phyloP scores from a whole-genome alignment of 1,284 basidiomycete genomes.

The Flammula alnicola region DNA sequence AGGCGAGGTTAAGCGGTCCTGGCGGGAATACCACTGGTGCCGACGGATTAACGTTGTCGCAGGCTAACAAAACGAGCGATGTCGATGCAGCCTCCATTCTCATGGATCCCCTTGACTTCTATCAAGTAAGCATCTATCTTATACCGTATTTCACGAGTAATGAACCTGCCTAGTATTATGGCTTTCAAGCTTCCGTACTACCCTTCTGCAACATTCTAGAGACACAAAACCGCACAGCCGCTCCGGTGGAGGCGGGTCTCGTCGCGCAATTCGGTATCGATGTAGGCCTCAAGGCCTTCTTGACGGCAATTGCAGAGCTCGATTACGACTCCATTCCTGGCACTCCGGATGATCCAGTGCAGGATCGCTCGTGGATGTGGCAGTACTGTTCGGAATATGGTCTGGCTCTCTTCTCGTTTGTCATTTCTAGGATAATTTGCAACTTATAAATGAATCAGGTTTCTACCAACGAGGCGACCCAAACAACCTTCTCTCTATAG shows the following conservation, averaged over 20 bases:
- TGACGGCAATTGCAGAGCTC: conserved; percentile 46
- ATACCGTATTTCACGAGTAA: background rate
- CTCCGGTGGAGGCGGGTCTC: conserved; percentile 43
- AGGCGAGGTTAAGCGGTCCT: conserved; percentile 45
- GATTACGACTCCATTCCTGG: conserved; percentile 51
- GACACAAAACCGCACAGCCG: conserved; percentile 45
- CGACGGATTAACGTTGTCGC: conserved; percentile 35
- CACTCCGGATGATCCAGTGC: conserved; percentile 44
- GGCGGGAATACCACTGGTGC: conserved; percentile 44
- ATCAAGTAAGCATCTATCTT: conserved; percentile 40
- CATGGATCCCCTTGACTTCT: conserved; percentile 54
- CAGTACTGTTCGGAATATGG: conserved; percentile 59
- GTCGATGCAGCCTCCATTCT: conserved; percentile 46
- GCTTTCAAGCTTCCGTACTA: conserved; percentile 46
- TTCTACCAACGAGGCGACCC: conserved; percentile 54
- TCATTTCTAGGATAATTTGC: background rate
- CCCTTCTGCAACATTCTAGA: conserved; percentile 55
- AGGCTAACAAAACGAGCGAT: conserved; percentile 41
- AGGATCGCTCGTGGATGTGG: conserved; percentile 54
- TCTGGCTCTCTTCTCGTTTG: conserved; percentile 23
- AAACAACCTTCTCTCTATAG: conserved; percentile 48
- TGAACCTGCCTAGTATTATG: conserved; percentile 43
- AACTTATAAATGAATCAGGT: conserved; percentile 30
- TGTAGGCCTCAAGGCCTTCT: conserved; percentile 44
- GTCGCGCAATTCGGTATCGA: conserved; percentile 38